phyloP scores from a whole-genome alignment of 1,284 basidiomycete genomes.

The Cryptococcus neoformans region DNA sequence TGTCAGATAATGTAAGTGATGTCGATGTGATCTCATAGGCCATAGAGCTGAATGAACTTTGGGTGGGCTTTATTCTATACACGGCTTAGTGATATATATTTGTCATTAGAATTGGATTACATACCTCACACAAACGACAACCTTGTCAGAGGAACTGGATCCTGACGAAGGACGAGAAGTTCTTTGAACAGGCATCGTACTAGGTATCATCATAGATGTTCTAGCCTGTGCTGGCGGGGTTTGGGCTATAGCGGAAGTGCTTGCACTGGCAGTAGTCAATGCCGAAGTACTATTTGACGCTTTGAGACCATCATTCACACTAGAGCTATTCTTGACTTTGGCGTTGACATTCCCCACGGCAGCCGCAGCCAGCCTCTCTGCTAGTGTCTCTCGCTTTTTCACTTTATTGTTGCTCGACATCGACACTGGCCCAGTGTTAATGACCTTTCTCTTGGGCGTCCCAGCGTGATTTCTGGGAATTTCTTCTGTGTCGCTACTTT shows the following conservation, averaged over 20 bases:
- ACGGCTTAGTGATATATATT: background rate
- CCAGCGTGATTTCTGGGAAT: background rate
- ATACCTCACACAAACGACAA: slow-evolving; percentile 46
- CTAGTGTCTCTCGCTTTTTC: slow-evolving; percentile 29
- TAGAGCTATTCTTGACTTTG: slow-evolving; percentile 25
- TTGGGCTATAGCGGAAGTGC: background rate
- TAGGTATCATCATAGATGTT: slow-evolving; percentile 4
- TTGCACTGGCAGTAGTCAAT: background rate
- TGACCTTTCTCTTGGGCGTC: slow-evolving; percentile 29
- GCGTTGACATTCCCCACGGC: slow-evolving; percentile 10
- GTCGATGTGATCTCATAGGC: slow-evolving; percentile 41
- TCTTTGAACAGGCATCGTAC: background rate
- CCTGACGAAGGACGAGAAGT: background rate
- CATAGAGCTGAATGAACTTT: slow-evolving; percentile 26
- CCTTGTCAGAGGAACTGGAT: slow-evolving; percentile 31
- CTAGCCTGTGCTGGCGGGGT: slow-evolving; percentile 10
- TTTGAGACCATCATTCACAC: slow-evolving; percentile 21
- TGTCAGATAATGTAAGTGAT: slow-evolving; percentile 38
- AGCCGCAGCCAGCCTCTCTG: slow-evolving; percentile 24
- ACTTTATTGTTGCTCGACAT: slow-evolving; percentile 9
- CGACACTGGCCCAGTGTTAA: slow-evolving; percentile 15
- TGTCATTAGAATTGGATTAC: slow-evolving; percentile 5
- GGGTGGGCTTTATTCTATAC: slow-evolving; percentile 42
- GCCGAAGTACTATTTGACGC: slow-evolving; percentile 6
- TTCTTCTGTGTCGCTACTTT: slow-evolving; percentile 21